A percentile compares a stretch with the other conserved stretches of the same genome.
These are phyloP conservation scores for Pouteria campechiana DNA, from an alignment of 179 eudicot genomes.

Conservation along the genomic window DNA sequence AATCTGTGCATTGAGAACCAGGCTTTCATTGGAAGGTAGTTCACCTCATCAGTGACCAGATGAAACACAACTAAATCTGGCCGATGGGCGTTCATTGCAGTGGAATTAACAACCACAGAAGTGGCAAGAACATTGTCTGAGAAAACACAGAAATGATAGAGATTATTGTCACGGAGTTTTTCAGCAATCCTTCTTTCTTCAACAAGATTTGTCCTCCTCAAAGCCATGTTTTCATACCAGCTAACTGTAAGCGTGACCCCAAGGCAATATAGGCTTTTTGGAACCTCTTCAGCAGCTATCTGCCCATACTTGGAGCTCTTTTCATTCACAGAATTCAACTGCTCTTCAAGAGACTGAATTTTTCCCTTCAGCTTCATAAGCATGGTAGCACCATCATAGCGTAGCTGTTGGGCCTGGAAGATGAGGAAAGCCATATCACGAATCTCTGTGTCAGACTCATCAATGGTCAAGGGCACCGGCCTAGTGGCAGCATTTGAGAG, in stretches of 20 bases:
- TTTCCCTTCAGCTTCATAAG: conserved; percentile 76
- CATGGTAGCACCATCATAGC: conserved; percentile 81
- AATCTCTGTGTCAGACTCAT: conserved; percentile 55
- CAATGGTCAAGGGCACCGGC: conserved; percentile 43
- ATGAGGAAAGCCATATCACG: conserved; percentile 78
- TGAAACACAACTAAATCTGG: conserved; percentile 66
- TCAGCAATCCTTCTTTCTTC: conserved; percentile 21
- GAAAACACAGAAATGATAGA: conserved; percentile 71
- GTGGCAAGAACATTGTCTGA: conserved; percentile 90
- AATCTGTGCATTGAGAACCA: conserved; percentile 75
- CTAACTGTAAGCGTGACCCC: conserved; percentile 62
- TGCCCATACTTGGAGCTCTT: conserved; percentile 75
- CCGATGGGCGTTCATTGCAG: conserved; percentile 49
- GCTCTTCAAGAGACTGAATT: conserved; percentile 79
- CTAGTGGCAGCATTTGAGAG: conserved; percentile 71
- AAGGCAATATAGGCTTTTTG: conserved; percentile 75
- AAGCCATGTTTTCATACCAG: conserved; percentile 45
- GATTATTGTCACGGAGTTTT: conserved; percentile 44
- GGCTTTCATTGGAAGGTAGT: conserved; percentile 80
- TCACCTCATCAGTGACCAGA: conserved; percentile 79
- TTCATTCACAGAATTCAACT: conserved; percentile 51
- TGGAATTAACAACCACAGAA: conserved; percentile 73
- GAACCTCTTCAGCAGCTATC: conserved; percentile 86
- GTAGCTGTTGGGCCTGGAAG: conserved; percentile 68
- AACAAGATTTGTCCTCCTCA: conserved; percentile 23